Conservation (phyloP, 805 yeast genomes). For the Candida michaelii region DNA sequence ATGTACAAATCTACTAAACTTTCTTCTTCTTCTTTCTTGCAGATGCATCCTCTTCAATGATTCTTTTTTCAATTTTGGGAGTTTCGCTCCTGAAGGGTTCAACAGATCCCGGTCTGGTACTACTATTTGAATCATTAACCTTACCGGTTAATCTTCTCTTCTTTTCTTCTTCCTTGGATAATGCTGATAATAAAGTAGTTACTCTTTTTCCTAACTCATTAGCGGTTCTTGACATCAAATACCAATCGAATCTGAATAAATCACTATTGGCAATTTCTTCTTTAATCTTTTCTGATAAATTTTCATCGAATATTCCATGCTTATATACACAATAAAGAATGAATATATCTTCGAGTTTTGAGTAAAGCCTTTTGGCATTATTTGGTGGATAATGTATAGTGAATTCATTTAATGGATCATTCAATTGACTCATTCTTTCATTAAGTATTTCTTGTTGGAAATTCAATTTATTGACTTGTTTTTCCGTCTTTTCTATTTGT, state of each 20-base stretch:
- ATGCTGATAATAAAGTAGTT: slow-evolving; percentile 63
- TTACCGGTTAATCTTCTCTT: slow-evolving; percentile 27
- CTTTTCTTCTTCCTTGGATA: slow-evolving; percentile 67
- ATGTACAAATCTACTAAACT: slow-evolving; percentile 3
- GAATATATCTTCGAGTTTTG: slow-evolving; percentile 69
- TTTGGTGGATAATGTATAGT: slow-evolving; percentile 77
- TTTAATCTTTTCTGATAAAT: slow-evolving; percentile 62
- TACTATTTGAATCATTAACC: slow-evolving; percentile 20
- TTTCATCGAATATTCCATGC: slow-evolving; percentile 60
- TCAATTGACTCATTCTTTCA: slow-evolving; percentile 50
- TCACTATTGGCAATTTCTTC: slow-evolving; percentile 61
- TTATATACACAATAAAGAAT: slow-evolving; percentile 60
- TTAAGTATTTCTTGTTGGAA: slow-evolving; percentile 57
- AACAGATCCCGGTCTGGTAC: slow-evolving; percentile 34
- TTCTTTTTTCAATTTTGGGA: slow-evolving; percentile 6
- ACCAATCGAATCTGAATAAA: slow-evolving; percentile 72
- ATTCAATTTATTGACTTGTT: slow-evolving; percentile 54
- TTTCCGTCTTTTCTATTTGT: slow-evolving; percentile 75
- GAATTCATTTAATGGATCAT: slow-evolving; percentile 64
- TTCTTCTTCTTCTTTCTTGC: slow-evolving; percentile 8
- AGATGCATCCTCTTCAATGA: slow-evolving; percentile 4
- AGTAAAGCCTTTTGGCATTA: slow-evolving; percentile 72
- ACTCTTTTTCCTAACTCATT: slow-evolving; percentile 72
- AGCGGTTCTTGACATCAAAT: slow-evolving; percentile 64
- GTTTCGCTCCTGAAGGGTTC: slow-evolving; percentile 26